Conservation (phyloP, 495 filamentous ascomycete species). For the Extremus antarcticus region DNA sequence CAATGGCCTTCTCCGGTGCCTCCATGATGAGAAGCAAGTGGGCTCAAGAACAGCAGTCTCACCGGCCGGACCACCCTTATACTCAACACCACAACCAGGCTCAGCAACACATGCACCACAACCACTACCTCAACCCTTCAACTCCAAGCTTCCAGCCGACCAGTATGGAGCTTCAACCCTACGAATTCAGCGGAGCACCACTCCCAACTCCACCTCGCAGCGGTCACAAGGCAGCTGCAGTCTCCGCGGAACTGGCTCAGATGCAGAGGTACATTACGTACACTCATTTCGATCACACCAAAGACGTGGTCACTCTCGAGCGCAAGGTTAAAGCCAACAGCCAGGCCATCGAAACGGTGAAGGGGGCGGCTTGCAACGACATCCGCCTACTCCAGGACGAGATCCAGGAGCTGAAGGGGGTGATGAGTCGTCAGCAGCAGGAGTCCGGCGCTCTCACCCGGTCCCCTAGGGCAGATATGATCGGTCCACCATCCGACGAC, state of each 20-base stretch:
- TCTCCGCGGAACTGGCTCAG: not conserved
- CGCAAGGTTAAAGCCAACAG: not conserved
- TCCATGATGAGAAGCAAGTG: no score
- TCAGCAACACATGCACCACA: not conserved
- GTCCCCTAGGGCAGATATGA: not conserved
- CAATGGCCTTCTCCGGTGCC: no score
- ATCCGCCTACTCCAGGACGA: constrained; percentile 1
- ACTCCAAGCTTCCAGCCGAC: constrained; percentile 5
- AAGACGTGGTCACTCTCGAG: constrained; percentile 5
- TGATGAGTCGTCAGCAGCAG: not conserved
- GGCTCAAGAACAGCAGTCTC: not conserved
- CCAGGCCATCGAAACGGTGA: not conserved
- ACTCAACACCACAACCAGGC: not conserved
- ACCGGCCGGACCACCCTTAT: not conserved
- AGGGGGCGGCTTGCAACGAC: not conserved
- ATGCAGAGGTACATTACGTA: constrained; percentile 4
- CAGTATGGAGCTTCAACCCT: constrained; percentile 5
- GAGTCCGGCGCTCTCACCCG: not conserved
- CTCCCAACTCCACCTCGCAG: not conserved
- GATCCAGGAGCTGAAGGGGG: constrained; percentile 2
- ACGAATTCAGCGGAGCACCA: not conserved
- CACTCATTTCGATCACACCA: constrained; percentile 5
- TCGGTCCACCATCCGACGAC: not conserved
- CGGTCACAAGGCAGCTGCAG: no score
- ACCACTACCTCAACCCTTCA: constrained; percentile 5